These are phyloP conservation scores for Blastomyces gilchristii DNA, from an alignment of 2,329 filamentous ascomycete species.

Conservation along the genomic window DNA sequence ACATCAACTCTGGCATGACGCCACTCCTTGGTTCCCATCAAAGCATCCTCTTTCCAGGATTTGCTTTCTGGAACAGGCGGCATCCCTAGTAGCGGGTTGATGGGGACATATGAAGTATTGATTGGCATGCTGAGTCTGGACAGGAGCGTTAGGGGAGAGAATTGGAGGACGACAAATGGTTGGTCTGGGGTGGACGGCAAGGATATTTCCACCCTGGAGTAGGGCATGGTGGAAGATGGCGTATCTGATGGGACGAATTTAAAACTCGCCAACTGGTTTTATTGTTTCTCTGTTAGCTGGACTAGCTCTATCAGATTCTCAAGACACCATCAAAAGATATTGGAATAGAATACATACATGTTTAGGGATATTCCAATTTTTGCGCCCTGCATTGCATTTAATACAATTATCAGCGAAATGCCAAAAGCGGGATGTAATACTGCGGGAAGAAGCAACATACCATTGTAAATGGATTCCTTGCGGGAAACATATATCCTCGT, in stretches of 20 bases:
- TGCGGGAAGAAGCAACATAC: neutral
- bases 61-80: conserved; percentile 1
- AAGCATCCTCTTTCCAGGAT: neutral
- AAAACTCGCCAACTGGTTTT: conserved; percentile 1
- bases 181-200: conserved; percentile 2
- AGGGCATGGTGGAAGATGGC: neutral
- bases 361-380: conserved; percentile 7
- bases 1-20: neutral
- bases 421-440: neutral
- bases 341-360: neutral
- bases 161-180: conserved; percentile 1
- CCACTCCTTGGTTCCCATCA: conserved; percentile 4
- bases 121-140: neutral
- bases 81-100: neutral
- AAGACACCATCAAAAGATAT: neutral
- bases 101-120: neutral
- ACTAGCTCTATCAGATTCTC: neutral
- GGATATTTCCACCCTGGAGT: conserved; percentile 1
- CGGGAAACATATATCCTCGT: conserved; percentile 6
- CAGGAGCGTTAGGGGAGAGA: neutral
- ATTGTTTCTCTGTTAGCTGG: neutral
- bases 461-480: conserved; percentile 2
- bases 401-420: neutral
- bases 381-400: neutral
- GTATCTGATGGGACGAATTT: conserved; percentile 4